Evolutionary conservation across 2,329 filamentous ascomycete genomes (phyloP).

Genomic region (Penicillium oxalicum): DNA sequence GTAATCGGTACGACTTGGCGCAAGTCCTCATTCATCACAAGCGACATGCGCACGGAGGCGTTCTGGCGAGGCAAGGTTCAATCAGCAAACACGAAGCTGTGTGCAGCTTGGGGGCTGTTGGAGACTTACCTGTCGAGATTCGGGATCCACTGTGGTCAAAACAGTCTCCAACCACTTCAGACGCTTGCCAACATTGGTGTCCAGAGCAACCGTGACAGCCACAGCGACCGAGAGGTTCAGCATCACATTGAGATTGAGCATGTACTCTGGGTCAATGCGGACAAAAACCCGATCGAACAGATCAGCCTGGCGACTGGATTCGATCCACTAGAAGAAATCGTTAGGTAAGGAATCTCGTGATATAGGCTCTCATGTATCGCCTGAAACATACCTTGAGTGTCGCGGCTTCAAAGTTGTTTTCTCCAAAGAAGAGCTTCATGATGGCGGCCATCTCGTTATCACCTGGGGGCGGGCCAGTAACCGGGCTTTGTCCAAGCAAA

Average conservation of each 20-base stretch:
- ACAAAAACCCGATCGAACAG: slow-evolving; percentile 60
- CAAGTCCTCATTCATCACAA: slow-evolving; percentile 38
- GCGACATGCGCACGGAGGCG: slow-evolving; percentile 41
- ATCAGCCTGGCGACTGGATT: slow-evolving; percentile 53
- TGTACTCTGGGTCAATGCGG: slow-evolving; percentile 51
- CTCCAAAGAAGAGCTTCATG: slow-evolving; percentile 31
- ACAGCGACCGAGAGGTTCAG: slow-evolving; percentile 57
- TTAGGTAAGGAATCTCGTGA: slow-evolving; percentile 13
- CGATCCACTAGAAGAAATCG: slow-evolving; percentile 48
- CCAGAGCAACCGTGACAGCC: slow-evolving; percentile 54
- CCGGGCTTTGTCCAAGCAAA: slow-evolving; percentile 38
- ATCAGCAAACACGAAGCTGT: background rate
- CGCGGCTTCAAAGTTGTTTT: slow-evolving; percentile 40
- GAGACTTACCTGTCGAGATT: slow-evolving; percentile 36
- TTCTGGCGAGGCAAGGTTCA: slow-evolving; percentile 34
- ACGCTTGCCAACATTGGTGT: slow-evolving; percentile 49
- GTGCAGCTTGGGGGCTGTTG: too few species aligned
- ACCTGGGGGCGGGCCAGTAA: slow-evolving; percentile 28
- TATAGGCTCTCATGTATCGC: background rate
- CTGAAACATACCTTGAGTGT: slow-evolving; percentile 38
- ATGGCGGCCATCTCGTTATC: slow-evolving; percentile 41
- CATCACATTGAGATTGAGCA: slow-evolving; percentile 51
- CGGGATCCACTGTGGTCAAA: slow-evolving; percentile 49
- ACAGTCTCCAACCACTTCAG: slow-evolving; percentile 55
- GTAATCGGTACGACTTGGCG: slow-evolving; percentile 53